A percentile compares a stretch with the other conserved stretches of the same genome.
Conservation (phyloP, 257 asterid species). For the Solanum peruvianum region DNA sequence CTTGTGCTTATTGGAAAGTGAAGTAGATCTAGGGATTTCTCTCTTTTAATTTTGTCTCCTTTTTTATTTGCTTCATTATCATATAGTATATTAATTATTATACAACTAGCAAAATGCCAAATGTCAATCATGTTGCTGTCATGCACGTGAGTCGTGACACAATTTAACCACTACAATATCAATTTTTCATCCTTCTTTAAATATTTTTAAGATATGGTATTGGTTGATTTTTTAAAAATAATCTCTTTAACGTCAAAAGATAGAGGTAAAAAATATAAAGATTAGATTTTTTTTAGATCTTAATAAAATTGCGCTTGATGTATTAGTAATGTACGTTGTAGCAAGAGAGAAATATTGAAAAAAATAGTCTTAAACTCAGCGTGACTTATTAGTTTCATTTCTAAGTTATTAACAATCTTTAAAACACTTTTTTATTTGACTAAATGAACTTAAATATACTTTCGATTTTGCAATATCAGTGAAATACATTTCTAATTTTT, state of each 20-base stretch:
- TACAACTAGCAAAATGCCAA: conserved; percentile 2
- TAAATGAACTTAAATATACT: too few species aligned
- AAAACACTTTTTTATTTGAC: neutral
- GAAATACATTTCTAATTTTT: too few species aligned
- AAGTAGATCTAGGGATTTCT: conserved; percentile 1
- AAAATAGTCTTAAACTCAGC: fast-evolving
- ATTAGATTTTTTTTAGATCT: too few species aligned
- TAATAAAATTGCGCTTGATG: neutral
- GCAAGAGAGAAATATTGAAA: neutral
- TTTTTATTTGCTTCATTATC: neutral
- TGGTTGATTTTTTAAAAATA: fast-evolving
- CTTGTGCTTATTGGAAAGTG: conserved; percentile 13
- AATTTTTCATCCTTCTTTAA: neutral
- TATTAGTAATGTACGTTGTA: too few species aligned
- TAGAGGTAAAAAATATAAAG: neutral
- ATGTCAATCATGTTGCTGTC: conserved; percentile 18
- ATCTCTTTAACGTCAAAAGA: too few species aligned
- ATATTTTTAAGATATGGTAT: neutral
- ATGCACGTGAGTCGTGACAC: conserved; percentile 4
- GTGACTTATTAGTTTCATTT: too few species aligned
- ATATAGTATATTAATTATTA: neutral
- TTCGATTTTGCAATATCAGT: neutral
- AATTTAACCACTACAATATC: neutral
- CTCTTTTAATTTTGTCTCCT: neutral
- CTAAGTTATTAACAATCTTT: too few species aligned